Percentiles rank a stretch among this genome's conserved stretches.
Conservation (phyloP, 1,284 basidiomycete species). For the Pterulicium gracile region DNA sequence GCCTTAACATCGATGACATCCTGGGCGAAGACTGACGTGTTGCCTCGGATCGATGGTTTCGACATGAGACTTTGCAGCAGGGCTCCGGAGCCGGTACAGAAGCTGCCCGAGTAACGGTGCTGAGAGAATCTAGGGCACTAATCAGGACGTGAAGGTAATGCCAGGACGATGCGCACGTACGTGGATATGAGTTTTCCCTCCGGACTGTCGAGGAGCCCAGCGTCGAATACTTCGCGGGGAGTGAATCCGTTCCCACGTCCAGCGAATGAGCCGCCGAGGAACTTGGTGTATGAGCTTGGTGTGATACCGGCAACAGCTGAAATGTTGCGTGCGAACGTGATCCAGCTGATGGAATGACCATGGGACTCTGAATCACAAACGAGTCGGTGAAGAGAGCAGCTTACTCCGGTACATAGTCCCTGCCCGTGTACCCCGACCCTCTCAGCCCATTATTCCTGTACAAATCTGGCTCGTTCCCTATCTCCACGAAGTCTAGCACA, state of each 20-base stretch:
- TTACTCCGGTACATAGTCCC: conserved; percentile 45
- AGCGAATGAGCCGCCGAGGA: conserved; percentile 46
- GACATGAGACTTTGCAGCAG: conserved; percentile 49
- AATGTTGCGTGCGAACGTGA: conserved; percentile 19
- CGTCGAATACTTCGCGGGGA: conserved; percentile 37
- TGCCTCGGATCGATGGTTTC: conserved; percentile 46
- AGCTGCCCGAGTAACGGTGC: conserved; percentile 51
- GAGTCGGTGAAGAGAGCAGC: conserved; percentile 12
- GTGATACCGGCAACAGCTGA: conserved; percentile 16
- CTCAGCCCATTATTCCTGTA: conserved; percentile 42
- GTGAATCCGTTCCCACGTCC: conserved; percentile 44
- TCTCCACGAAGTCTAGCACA: conserved; percentile 43
- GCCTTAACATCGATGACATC: conserved; percentile 38
- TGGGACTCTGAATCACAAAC: no score
- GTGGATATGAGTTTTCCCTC: conserved; percentile 27
- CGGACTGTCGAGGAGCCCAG: conserved; percentile 27
- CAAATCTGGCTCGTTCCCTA: conserved; percentile 57
- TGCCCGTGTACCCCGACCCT: conserved; percentile 28
- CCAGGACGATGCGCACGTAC: conserved; percentile 13
- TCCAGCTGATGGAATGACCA: conserved; percentile 24
- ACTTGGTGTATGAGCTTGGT: conserved; percentile 25
- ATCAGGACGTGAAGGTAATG: no score
- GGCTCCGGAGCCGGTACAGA: conserved; percentile 37
- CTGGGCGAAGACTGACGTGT: conserved; percentile 35
- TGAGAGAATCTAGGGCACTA: conserved; percentile 51